Evolutionary conservation across 306 rosid genomes (phyloP).

Genomic region (Trifolium dubium): DNA sequence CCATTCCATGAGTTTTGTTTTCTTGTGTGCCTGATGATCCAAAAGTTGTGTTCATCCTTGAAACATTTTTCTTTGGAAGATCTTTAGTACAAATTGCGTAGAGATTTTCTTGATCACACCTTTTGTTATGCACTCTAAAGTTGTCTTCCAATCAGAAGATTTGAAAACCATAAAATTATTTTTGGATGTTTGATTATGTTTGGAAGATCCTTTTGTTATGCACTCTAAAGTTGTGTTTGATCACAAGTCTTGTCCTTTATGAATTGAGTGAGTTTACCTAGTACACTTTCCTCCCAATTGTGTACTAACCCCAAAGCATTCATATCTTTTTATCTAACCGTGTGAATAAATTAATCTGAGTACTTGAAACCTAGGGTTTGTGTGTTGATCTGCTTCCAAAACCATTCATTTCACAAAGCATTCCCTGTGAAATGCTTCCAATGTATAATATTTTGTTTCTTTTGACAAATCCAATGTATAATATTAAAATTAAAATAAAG

Average conservation of each 20-base stretch:
- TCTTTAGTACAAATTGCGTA: not conserved
- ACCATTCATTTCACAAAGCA: not conserved
- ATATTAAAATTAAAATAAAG: too few relatives aligned
- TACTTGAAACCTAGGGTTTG: not conserved
- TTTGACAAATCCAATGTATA: too few relatives aligned
- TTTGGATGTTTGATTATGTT: not conserved
- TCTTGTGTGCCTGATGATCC: not conserved
- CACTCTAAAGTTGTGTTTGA: not conserved
- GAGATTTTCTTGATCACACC: not conserved
- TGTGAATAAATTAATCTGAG: not conserved
- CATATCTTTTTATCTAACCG: not conserved
- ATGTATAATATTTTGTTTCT: too few relatives aligned
- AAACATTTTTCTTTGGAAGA: not conserved
- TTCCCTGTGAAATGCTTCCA: too few relatives aligned
- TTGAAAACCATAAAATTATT: too few relatives aligned
- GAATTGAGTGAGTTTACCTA: too few relatives aligned
- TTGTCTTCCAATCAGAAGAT: not conserved
- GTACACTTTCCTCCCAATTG: not conserved
- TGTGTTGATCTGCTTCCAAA: not conserved
- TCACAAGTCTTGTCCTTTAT: not conserved
- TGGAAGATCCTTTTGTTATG: not conserved
- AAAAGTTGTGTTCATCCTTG: not conserved
- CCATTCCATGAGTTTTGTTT: not conserved
- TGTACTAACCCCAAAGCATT: not conserved
- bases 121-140: not conserved